Evolutionary conservation across 2,329 filamentous ascomycete species (phyloP), one percentile per base, ranked within the genome.

Genomic region (Ophiocordyceps camponoti-leonardi): DNA sequence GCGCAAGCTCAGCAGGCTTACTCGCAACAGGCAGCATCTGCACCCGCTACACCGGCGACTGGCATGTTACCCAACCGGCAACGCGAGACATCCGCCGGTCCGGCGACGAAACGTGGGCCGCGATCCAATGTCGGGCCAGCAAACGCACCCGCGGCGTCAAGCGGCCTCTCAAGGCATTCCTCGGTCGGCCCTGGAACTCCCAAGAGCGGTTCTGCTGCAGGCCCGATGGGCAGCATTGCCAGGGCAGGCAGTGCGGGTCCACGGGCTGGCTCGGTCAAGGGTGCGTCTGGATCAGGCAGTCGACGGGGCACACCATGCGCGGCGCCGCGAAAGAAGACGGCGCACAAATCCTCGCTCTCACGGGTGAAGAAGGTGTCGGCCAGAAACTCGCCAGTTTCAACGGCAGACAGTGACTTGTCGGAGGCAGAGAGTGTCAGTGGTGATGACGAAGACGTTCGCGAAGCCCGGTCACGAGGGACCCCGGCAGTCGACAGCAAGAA

Each of bases 181-280:
- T 81, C 77, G 2, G 64, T 79, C 3, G 77, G 76, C 0, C 77
- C 77, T 0, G 75, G 76, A 26, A 79, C 76, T 3, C 74, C 77
- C 11, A 79, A 80, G 56, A 66, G 48, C 43, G 49, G 49, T 31
- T 30, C 47, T 14, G 57, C 42, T 49, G 51, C 49, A 50, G 57
- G 42, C 50, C 52, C 49, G 51, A 14, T n/a, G 14, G 49, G 45
- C 46, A 65, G 64, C 30, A 55, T 58, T 42, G 57, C 63, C 16
- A 63, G 69, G 49, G 71, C 77, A 30, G 77, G 76, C 11, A 81
- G 77, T 54, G 75, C 72, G 6, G 77, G 75, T 0, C 77, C 77
- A 2, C 67, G 76, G 40, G 66, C 71, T 2, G 61, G 55, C 19
- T 64, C 64, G 19, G 62, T 66, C 44, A 77, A 77, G 53, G 62